phyloP scores from a whole-genome alignment of 2,329 filamentous ascomycete genomes.

The Cercospora berteroae region DNA sequence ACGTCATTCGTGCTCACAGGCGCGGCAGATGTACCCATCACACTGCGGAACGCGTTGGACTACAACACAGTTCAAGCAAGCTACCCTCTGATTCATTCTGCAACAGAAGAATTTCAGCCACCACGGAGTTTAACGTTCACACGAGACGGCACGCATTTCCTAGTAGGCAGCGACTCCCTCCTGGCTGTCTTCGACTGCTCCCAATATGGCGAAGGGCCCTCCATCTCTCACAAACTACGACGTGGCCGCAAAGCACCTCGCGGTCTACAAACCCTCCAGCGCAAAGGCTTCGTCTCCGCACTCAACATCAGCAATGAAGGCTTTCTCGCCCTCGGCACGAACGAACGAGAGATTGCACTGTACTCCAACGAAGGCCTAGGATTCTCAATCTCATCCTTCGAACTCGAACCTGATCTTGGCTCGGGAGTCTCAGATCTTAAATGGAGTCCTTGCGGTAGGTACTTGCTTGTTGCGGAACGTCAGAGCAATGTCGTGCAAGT shows the following conservation, averaged over 20 bases:
- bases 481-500: constrained; percentile 56
- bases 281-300: constrained; percentile 57
- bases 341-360: constrained; percentile 55
- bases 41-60: constrained; percentile 55
- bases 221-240: constrained; percentile 42
- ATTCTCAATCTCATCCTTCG: constrained; percentile 52
- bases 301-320: constrained; percentile 50
- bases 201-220: constrained; percentile 49
- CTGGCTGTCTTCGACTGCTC: constrained; percentile 58
- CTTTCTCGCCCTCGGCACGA: constrained; percentile 58
- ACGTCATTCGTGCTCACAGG: constrained; percentile 54
- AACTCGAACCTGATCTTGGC: constrained; percentile 40
- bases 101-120: constrained; percentile 57
- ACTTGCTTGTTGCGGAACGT: constrained; percentile 59
- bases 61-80: constrained; percentile 46
- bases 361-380: constrained; percentile 53
- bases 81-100: constrained; percentile 56
- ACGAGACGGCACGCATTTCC: constrained; percentile 50
- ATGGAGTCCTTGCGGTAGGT: constrained; percentile 59
- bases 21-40: constrained; percentile 55
- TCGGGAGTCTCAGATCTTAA: constrained; percentile 55
- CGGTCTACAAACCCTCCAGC: constrained; percentile 47
- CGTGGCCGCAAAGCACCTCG: constrained; percentile 34
- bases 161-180: constrained; percentile 56
- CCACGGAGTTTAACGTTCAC: constrained; percentile 57